These are phyloP conservation scores for Termitomyces sp. DNA, from an alignment of 768 basidiomycete genomes.

Conservation along the genomic window DNA sequence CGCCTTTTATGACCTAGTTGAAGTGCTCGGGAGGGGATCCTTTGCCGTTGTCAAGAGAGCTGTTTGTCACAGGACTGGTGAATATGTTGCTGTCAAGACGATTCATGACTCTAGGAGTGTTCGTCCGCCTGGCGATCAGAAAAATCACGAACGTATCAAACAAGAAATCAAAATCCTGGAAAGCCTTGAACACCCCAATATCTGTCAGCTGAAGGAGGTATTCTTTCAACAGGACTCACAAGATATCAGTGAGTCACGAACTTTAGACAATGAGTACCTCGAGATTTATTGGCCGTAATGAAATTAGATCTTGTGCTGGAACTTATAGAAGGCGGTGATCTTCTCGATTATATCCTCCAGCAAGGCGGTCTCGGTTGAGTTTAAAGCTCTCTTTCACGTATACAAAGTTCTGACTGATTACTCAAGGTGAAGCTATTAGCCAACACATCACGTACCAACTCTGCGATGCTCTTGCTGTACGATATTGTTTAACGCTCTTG, in stretches of 20 bases:
- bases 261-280: not conserved
- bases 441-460: constrained; percentile 77
- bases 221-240: constrained; percentile 56
- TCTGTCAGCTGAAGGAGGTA: constrained; percentile 74
- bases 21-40: constrained; percentile 82
- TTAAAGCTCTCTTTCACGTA: not conserved
- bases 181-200: constrained; percentile 71
- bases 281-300: not conserved
- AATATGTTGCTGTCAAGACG: constrained; percentile 85
- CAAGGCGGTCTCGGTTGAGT: constrained; percentile 54
- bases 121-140: constrained; percentile 18
- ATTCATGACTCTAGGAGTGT: constrained; percentile 50
- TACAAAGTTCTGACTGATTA: constrained; percentile 3
- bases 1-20: constrained; percentile 57
- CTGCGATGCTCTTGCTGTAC: constrained; percentile 70
- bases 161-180: constrained; percentile 80
- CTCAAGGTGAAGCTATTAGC: constrained; percentile 45
- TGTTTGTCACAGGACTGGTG: constrained; percentile 61
- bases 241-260: constrained; percentile 44
- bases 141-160: constrained; percentile 35
- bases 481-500: constrained; percentile 12
- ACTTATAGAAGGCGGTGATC: constrained; percentile 81
- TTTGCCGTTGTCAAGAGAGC: constrained; percentile 91
- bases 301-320: constrained; percentile 76
- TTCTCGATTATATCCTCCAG: constrained; percentile 73